A percentile compares a stretch with the other conserved stretches of the same genome.
Conservation (phyloP, 2,329 filamentous ascomycete genomes). For the Didymella pomorum region DNA sequence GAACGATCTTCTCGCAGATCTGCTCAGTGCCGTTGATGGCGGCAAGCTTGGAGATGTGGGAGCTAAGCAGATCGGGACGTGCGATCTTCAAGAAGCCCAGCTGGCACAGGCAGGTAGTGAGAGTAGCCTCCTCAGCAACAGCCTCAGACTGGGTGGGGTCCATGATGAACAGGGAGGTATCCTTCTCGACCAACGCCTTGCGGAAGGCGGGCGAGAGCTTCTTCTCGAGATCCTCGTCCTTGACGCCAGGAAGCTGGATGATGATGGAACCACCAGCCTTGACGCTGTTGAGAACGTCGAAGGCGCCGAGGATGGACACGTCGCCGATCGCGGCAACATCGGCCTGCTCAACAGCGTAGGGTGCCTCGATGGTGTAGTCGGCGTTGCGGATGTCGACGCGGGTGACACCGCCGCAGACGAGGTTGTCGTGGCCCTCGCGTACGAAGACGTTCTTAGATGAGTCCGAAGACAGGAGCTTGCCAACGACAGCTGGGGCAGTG, state of each 20-base stretch:
- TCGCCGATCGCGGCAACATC: constrained; percentile 82
- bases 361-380: constrained; percentile 81
- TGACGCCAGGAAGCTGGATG: constrained; percentile 78
- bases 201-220: constrained; percentile 75
- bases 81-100: constrained; percentile 84
- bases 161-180: constrained; percentile 75
- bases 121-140: constrained; percentile 68
- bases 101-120: constrained; percentile 75
- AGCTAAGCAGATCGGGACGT: constrained; percentile 68
- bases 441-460: constrained; percentile 68
- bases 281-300: constrained; percentile 75
- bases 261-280: constrained; percentile 77
- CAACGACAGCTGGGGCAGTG: constrained; percentile 69
- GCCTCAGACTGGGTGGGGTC: constrained; percentile 74
- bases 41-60: constrained; percentile 72
- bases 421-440: constrained; percentile 67
- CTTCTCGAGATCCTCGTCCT: constrained; percentile 90
- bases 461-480: constrained; percentile 67
- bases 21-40: constrained; percentile 67
- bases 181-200: constrained; percentile 74
- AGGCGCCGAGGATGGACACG: constrained; percentile 78
- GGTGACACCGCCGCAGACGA: constrained; percentile 76
- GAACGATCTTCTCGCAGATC: constrained; percentile 66
- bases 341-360: constrained; percentile 80
- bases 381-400: constrained; percentile 87